phyloP scores from a whole-genome alignment of 108 stramenopile species.

The Discostella pseudostelligera region DNA sequence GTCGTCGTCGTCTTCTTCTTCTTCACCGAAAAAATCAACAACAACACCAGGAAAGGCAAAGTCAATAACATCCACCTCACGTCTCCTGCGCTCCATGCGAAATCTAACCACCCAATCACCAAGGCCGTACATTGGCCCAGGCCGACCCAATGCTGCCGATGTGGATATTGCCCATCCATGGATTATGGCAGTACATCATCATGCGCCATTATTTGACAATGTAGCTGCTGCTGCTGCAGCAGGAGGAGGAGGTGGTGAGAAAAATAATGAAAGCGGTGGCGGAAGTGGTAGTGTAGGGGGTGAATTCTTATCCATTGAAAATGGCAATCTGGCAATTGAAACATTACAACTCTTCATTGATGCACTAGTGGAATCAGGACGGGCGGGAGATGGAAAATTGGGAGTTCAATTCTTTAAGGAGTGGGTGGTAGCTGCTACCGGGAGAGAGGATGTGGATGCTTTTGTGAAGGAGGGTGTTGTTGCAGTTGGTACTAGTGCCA shows the following conservation, averaged over 20 bases:
- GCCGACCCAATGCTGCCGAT: constrained; percentile 73
- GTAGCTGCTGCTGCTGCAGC: neutral
- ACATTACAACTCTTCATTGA: constrained; percentile 73
- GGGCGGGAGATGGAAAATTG: constrained; percentile 70
- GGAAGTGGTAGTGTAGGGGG: neutral
- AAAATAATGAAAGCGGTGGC: neutral
- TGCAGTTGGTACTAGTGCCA: neutral
- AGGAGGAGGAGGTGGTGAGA: neutral
- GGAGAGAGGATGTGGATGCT: constrained; percentile 4
- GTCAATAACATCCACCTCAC: neutral
- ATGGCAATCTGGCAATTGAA: constrained; percentile 71
- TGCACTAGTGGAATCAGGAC: constrained; percentile 70
- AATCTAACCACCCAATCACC: neutral
- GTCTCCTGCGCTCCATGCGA: too few relatives aligned
- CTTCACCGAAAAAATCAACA: neutral
- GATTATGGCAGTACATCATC: constrained; percentile 42
- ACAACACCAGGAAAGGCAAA: neutral
- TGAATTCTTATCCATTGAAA: constrained; percentile 47
- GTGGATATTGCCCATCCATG: constrained; percentile 78
- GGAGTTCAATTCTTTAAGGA: constrained; percentile 72
- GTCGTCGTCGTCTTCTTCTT: too few relatives aligned
- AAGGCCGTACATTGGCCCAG: constrained; percentile 43
- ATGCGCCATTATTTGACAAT: constrained; percentile 2
- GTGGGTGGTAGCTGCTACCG: constrained; percentile 49
- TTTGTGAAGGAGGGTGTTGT: neutral